phyloP scores from a whole-genome alignment of 73 alveolate species.

The Symbiodinium pilosum region DNA sequence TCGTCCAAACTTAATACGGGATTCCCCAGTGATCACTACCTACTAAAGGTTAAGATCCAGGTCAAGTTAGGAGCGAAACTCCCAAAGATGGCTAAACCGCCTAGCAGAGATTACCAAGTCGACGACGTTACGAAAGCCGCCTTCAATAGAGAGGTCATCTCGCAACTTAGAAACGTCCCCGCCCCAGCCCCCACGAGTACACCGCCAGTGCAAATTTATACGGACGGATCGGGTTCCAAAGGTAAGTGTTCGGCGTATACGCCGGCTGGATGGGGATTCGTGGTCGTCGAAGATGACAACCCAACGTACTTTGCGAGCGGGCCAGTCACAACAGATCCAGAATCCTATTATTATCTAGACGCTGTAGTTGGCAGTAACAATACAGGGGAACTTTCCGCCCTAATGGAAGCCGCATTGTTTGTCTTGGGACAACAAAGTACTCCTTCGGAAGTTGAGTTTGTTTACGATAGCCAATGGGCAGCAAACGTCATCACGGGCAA shows the following conservation, averaged over 20 bases:
- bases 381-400: background rate
- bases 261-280: background rate
- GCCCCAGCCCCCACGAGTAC: too few species aligned
- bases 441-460: background rate
- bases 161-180: too few species aligned
- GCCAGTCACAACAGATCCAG: background rate
- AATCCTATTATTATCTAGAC: background rate
- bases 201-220: background rate
- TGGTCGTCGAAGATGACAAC: too few species aligned
- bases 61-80: background rate
- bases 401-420: background rate
- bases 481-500: too few species aligned
- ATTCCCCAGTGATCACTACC: background rate
- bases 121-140: background rate
- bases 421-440: too few species aligned
- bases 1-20: background rate
- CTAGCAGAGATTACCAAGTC: too few species aligned
- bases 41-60: background rate
- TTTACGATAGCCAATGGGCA: background rate
- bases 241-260: background rate
- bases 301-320: too few species aligned
- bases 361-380: background rate
- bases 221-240: background rate
- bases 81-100: background rate
- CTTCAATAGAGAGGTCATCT: background rate